A percentile compares a stretch with the other conserved stretches of the same genome.
phyloP scores from a whole-genome alignment of 1,284 basidiomycete genomes.

The Trichosporon sp. region DNA sequence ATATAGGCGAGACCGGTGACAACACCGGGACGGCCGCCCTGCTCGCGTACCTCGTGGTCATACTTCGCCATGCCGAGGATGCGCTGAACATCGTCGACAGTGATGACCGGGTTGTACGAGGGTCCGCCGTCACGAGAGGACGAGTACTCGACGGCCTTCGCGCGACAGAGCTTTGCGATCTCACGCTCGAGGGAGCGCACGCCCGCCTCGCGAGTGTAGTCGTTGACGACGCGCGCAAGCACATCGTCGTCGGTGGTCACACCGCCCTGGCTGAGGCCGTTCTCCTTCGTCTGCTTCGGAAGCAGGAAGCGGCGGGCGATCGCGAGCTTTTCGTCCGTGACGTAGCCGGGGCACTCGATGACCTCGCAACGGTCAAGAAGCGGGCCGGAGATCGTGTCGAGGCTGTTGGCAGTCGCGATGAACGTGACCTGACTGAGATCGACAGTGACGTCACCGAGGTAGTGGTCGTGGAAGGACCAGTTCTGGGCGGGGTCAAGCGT shows the following conservation, averaged over 20 bases:
- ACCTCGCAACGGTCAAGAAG: slow-evolving; percentile 94
- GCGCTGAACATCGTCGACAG: slow-evolving; percentile 68
- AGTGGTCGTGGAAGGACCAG: slow-evolving; percentile 84
- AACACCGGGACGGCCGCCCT: slow-evolving; percentile 34
- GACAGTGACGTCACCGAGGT: slow-evolving; percentile 83
- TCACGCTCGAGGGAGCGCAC: slow-evolving; percentile 86
- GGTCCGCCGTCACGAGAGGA: slow-evolving; percentile 25
- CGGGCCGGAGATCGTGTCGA: slow-evolving; percentile 92
- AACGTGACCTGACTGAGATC: slow-evolving; percentile 93
- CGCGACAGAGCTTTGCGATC: slow-evolving; percentile 76
- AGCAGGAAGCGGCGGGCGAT: slow-evolving; percentile 87
- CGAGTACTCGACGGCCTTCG: slow-evolving; percentile 85
- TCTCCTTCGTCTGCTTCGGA: slow-evolving; percentile 87
- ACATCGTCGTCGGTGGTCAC: slow-evolving; percentile 67
- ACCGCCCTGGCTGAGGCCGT: slow-evolving; percentile 74
- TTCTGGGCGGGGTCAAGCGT: slow-evolving; percentile 99
- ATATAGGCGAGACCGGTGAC: slow-evolving; percentile 43
- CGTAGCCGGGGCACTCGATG: slow-evolving; percentile 90
- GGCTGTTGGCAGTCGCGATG: slow-evolving; percentile 76
- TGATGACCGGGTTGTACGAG: slow-evolving; percentile 62
- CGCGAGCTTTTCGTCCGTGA: slow-evolving; percentile 87
- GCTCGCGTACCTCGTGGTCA: slow-evolving; percentile 61
- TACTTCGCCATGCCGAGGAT: slow-evolving; percentile 78
- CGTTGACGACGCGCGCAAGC: slow-evolving; percentile 82
- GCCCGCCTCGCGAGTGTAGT: slow-evolving; percentile 92